Conservation (phyloP, 371 early-diverging fungal species). For the Zopfochytrium polystomum region DNA sequence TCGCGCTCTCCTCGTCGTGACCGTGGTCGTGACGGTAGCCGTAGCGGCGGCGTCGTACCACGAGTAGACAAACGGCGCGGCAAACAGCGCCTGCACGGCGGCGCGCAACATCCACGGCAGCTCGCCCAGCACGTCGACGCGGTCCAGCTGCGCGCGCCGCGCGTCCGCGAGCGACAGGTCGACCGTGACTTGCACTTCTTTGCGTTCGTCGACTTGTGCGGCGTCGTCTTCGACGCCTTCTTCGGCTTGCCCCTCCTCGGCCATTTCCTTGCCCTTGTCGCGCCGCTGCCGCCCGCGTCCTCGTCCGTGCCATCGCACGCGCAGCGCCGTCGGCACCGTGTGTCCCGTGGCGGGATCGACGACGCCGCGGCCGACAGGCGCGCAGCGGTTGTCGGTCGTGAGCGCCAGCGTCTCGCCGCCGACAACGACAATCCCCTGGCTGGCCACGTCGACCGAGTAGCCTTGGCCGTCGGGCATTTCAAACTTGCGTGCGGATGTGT, state of each 20-base stretch:
- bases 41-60: conserved; percentile 39
- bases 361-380: conserved; percentile 42
- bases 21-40: conserved; percentile 52
- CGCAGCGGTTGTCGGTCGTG: conserved; percentile 67
- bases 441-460: conserved; percentile 47
- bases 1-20: no score
- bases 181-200: no score
- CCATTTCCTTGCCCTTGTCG: no score
- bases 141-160: conserved; percentile 55
- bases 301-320: conserved; percentile 42
- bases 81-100: conserved; percentile 84
- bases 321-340: conserved; percentile 61
- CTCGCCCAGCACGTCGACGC: conserved; percentile 83
- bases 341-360: conserved; percentile 66
- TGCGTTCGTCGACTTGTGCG: no score
- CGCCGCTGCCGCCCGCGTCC: conserved; percentile 45
- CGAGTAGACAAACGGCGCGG: conserved; percentile 90
- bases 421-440: conserved; percentile 72
- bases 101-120: conserved; percentile 85
- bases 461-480: conserved; percentile 74
- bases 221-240: no score
- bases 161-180: conserved; percentile 57
- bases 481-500: no score
- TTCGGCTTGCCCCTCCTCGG: no score
- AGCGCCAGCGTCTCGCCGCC: conserved; percentile 67